Base-by-base conservation (phyloP, 352 stramenopile genomes). In the Globisporangium parvum region DNA sequence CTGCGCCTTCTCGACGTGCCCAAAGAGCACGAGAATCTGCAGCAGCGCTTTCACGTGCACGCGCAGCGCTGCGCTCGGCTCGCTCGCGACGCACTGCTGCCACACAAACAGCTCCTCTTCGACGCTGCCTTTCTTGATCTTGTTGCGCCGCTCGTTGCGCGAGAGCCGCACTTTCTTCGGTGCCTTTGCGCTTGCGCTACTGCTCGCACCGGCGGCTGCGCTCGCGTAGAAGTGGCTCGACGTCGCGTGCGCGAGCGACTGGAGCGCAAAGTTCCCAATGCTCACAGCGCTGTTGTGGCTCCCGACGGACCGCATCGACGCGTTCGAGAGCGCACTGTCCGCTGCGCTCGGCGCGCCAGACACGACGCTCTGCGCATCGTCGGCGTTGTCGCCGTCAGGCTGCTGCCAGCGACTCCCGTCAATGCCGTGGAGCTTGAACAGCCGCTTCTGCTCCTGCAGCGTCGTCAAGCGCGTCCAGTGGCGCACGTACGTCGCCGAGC, bases 361-460 rank as follows among this genome's bases (percentile, higher is more conserved):
- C 17, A 62, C 59, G 51, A 77, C 65, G 20, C 76, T 87, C 45
- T 74, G 60, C 15, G 63, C 66, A 15, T 73, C 72, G n/a, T 73
- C 60, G n/a, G n/a, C n/a, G 15, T 50, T 60, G 20, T 72, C 60
- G 18, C 51, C 62, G 11, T 68, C 63, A 12, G 31, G 10, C 31
- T 70, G 59, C 5, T 70, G 55, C 70, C 78, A 88, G 18, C 77
- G 75, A 26, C 68, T 75, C 17, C 80, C 80, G 50, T 90, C 80
- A 40, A 92, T 88, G 20, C 82, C 82, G 55, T 90, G 80, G 39
- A 92, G 62, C 57, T 80, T 79, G 47, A 90, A 92, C 24, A 92
- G 62, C 24, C 76, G 74, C 62, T 88, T 90, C 59, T 92, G 82
- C 55, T 89, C 77, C 45, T 71, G 77, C 62, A 92, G 81, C 5